Percentiles rank a stretch among this genome's conserved stretches.
phyloP scores from a whole-genome alignment of 2,329 filamentous ascomycete species.

The Exophiala viscosa region DNA sequence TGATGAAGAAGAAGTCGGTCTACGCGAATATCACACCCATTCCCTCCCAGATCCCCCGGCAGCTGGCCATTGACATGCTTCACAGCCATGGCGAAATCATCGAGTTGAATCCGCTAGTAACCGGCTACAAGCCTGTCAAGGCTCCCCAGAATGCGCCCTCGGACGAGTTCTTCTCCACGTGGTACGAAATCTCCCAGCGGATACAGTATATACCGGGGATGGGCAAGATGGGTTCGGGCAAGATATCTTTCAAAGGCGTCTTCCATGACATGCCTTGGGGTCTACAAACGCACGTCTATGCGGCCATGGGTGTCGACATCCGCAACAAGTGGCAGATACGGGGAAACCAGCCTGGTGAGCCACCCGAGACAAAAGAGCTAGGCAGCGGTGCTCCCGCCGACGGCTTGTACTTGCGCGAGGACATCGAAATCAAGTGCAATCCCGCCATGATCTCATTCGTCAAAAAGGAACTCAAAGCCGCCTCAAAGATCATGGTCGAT shows the following conservation, averaged over 20 bases:
- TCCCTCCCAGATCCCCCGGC: conserved; percentile 63
- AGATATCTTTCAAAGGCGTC: conserved; percentile 73
- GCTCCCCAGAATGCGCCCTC: conserved; percentile 62
- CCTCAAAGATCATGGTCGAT: conserved; percentile 67
- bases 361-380: conserved; percentile 61
- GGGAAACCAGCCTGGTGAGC: conserved; percentile 69
- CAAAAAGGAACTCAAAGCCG: conserved; percentile 75
- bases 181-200: conserved; percentile 76
- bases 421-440: conserved; percentile 79
- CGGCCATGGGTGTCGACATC: conserved; percentile 75
- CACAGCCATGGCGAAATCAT: conserved; percentile 81
- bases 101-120: conserved; percentile 78
- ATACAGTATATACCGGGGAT: conserved; percentile 69
- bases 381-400: conserved; percentile 62
- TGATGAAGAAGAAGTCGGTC: conserved; percentile 24
- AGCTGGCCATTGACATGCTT: conserved; percentile 68
- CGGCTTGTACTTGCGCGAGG: conserved; percentile 76
- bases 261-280: conserved; percentile 73
- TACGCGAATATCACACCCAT: conserved; percentile 63
- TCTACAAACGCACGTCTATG: conserved; percentile 78
- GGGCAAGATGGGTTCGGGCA: conserved; percentile 42
- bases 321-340: conserved; percentile 74
- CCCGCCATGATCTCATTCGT: conserved; percentile 72
- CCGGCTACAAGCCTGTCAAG: conserved; percentile 64
- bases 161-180: conserved; percentile 69